A percentile compares a stretch with the other conserved stretches of the same genome.
Evolutionary conservation across 1,139 yeast species (phyloP).

Genomic region (Candida albicans): DNA sequence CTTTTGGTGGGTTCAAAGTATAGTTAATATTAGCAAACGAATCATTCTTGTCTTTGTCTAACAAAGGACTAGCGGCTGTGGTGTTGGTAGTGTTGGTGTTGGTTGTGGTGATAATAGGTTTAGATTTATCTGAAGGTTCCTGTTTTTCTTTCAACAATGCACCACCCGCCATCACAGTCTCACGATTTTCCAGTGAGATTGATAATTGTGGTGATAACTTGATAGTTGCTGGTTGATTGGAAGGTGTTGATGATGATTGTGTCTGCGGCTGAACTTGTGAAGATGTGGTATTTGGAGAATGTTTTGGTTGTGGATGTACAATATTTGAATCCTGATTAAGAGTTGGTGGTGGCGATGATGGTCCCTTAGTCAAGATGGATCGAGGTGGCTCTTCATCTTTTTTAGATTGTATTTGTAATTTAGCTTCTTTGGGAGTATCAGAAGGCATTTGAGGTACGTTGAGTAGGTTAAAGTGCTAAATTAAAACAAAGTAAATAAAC

Average conservation of each 20-base stretch:
- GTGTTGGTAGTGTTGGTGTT: not conserved
- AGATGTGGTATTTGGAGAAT: not conserved
- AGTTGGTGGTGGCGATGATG: slow-evolving; percentile 69
- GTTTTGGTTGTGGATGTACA: slow-evolving; percentile 3
- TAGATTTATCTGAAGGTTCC: slow-evolving; percentile 1
- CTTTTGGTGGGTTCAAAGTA: slow-evolving; percentile 32
- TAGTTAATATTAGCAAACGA: slow-evolving; percentile 30
- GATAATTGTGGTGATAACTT: slow-evolving; percentile 7
- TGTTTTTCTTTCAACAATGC: slow-evolving; percentile 37
- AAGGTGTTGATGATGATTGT: slow-evolving; percentile 7
- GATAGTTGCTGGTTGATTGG: not conserved
- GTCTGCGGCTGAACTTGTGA: slow-evolving; percentile 4
- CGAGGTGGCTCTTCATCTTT: slow-evolving; percentile 33
- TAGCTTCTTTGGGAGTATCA: slow-evolving; percentile 10
- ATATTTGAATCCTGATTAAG: slow-evolving; percentile 28
- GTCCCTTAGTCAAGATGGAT: slow-evolving; percentile 53
- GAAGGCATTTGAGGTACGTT: slow-evolving; percentile 8
- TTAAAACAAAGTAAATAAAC: too few relatives aligned
- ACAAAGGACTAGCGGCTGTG: slow-evolving; percentile 7
- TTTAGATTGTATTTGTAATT: slow-evolving; percentile 11
- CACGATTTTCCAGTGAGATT: slow-evolving; percentile 21
- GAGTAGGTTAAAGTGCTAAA: not conserved
- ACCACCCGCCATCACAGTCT: slow-evolving; percentile 53
- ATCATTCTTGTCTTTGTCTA: slow-evolving; percentile 13
- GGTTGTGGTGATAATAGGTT: slow-evolving; percentile 1